phyloP scores from a whole-genome alignment of 164 flowering plant genomes.

The Pachysandra terminalis region DNA sequence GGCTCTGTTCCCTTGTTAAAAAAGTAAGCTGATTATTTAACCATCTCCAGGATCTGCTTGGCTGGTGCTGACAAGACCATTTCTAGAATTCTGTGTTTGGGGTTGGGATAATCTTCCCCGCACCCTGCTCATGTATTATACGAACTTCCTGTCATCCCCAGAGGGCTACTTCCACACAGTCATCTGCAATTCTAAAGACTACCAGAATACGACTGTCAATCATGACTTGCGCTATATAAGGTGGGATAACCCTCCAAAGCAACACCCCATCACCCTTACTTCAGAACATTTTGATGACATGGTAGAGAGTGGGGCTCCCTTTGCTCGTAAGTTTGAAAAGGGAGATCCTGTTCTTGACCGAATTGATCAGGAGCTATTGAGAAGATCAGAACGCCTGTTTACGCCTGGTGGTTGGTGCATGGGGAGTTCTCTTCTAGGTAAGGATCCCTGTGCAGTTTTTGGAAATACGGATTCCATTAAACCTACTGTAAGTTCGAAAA shows the following conservation, averaged over 20 bases:
- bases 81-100: constrained; percentile 72
- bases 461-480: constrained; percentile 44
- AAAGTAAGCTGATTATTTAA: neutral
- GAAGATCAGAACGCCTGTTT: constrained; percentile 34
- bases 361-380: constrained; percentile 53
- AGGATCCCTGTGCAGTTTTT: constrained; percentile 47
- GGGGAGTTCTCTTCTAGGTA: constrained; percentile 32
- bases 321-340: constrained; percentile 49
- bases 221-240: constrained; percentile 63
- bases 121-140: constrained; percentile 82
- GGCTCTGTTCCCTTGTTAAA: neutral
- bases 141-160: constrained; percentile 64
- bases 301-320: constrained; percentile 74
- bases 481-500: constrained; percentile 54
- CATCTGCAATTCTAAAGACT: constrained; percentile 73
- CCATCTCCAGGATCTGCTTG: constrained; percentile 59
- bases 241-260: constrained; percentile 68
- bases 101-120: constrained; percentile 94
- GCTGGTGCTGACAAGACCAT: constrained; percentile 60
- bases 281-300: constrained; percentile 45
- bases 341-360: constrained; percentile 58
- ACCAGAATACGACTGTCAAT: constrained; percentile 72
- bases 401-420: constrained; percentile 75
- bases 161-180: constrained; percentile 91
- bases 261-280: constrained; percentile 42